A percentile compares a stretch with the other conserved stretches of the same genome.
These are phyloP conservation scores for Paraconiothyrium sp. DNA, from an alignment of 2,329 filamentous ascomycete genomes.

Conservation along the genomic window DNA sequence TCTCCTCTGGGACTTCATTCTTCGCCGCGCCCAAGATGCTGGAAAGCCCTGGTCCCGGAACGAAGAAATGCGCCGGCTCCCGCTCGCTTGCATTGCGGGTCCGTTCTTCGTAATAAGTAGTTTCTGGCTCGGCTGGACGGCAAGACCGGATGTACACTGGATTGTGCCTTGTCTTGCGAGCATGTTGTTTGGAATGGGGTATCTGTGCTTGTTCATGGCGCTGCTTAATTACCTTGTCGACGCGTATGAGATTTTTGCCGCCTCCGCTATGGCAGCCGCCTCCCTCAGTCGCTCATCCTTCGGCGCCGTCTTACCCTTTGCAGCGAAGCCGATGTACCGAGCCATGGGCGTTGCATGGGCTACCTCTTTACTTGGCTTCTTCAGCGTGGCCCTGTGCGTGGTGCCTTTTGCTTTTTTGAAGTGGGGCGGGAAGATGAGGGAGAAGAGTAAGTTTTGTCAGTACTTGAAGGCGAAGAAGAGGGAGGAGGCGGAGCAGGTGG, in stretches of 20 bases:
- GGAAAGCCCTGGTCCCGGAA: slow-evolving; percentile 66
- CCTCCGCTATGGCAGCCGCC: slow-evolving; percentile 83
- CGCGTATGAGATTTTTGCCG: slow-evolving; percentile 78
- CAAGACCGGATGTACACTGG: slow-evolving; percentile 52
- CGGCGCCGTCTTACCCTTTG: slow-evolving; percentile 68
- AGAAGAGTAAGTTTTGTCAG: slow-evolving; percentile 69
- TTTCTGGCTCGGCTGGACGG: slow-evolving; percentile 58
- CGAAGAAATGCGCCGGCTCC: slow-evolving; percentile 75
- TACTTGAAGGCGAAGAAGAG: slow-evolving; percentile 58
- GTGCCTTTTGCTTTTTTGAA: slow-evolving; percentile 69
- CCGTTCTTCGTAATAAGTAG: slow-evolving; percentile 61
- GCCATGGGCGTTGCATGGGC: slow-evolving; percentile 76
- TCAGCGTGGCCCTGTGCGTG: slow-evolving; percentile 60
- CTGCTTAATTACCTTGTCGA: slow-evolving; percentile 69
- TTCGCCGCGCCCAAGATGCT: slow-evolving; percentile 60
- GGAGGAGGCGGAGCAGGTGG: slow-evolving; percentile 37
- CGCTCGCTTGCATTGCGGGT: slow-evolving; percentile 75
- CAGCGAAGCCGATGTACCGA: slow-evolving; percentile 67
- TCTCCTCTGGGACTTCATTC: slow-evolving; percentile 70
- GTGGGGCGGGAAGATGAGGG: slow-evolving; percentile 64
- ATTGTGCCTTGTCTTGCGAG: slow-evolving; percentile 54
- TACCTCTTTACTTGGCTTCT: slow-evolving; percentile 60
- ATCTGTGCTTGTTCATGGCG: slow-evolving; percentile 61
- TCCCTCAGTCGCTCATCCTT: slow-evolving; percentile 81
- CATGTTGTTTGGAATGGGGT: slow-evolving; percentile 57